Conservation (phyloP, 2,329 filamentous ascomycete genomes). For the Nigrospora osmanthi region DNA sequence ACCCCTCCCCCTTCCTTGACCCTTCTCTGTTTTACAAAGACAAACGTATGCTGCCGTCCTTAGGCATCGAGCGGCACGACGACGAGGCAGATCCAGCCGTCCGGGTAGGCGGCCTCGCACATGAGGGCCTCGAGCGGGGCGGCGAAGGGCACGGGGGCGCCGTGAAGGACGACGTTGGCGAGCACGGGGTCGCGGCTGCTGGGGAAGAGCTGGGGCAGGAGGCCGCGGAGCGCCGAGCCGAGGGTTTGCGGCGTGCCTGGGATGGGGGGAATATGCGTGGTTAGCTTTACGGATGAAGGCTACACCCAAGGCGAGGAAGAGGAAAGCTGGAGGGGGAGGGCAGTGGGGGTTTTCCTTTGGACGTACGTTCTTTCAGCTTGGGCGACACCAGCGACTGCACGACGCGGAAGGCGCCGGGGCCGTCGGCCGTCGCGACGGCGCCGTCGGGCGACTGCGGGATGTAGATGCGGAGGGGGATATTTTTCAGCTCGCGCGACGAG, state of each 20-base stretch:
- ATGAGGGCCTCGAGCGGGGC: slow-evolving; percentile 79
- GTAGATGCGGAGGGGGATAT: slow-evolving; percentile 85
- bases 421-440: slow-evolving; percentile 21
- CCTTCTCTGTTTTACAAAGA: too few relatives aligned
- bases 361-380: slow-evolving; percentile 25
- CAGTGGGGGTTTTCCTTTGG: neutral
- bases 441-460: slow-evolving; percentile 50
- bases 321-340: neutral
- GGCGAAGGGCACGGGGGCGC: slow-evolving; percentile 70
- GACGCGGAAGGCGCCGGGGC: slow-evolving; percentile 53
- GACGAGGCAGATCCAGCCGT: slow-evolving; percentile 84
- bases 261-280: neutral
- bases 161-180: slow-evolving; percentile 79
- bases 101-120: slow-evolving; percentile 75
- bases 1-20: too few relatives aligned
- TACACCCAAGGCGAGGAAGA: neutral
- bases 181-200: slow-evolving; percentile 77
- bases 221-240: slow-evolving; percentile 65
- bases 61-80: slow-evolving; percentile 56
- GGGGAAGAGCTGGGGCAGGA: slow-evolving; percentile 79
- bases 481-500: slow-evolving; percentile 63
- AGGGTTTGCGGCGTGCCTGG: slow-evolving; percentile 42
- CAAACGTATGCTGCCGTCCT: neutral
- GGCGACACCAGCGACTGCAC: slow-evolving; percentile 66
- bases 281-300: neutral